Base-by-base conservation (phyloP, 1,284 basidiomycete species). In the Leccinum subspadiceum region DNA sequence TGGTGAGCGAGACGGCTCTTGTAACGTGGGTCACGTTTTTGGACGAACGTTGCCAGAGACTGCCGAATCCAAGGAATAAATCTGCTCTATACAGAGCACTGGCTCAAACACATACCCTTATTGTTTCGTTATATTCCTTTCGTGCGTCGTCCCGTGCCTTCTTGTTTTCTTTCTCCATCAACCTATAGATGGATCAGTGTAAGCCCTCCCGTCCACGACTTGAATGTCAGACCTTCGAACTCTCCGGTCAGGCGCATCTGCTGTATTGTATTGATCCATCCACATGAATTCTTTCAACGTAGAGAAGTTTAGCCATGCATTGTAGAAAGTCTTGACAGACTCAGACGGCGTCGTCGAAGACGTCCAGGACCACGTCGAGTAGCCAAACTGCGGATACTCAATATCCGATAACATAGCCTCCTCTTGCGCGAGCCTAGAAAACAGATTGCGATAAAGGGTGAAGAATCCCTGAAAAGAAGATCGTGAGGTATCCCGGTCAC, bases 141-240 rank as follows among this genome's bases (percentile, higher is more conserved):
- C 92, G 82, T 5, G 92, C 90, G 48, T 93, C 90, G 44, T 97
- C 94, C 13, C 96, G 83, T 7, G 87, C 85, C 67, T 94, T 94
- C 75, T 93, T 94, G 75, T 99, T 99, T 67, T 98, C 97, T 70
- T 90, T 93, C 73, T 99, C 97, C 90, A 99, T 96, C 41, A 94
- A 69, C 63, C 93, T 90, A 58, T 4, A 22, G 24, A 46, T 2
- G 63, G 58, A 52, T 63, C 53, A 59, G 50, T 12, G 12, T 51
- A 9, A 8, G 2, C 22, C 29, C 26, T 8, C 12, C 31, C 10
- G 15, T 37, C 15, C n/a, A 44, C 1, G 20, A 53, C 13, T 48
- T 37, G n/a, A 50, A 46, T 31, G 5, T 67, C 77, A 52, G 62
- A 87, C 85, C 93, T 84, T 68, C 95, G 84, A 50, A 93, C 83